Evolutionary conservation across 768 basidiomycete species (phyloP).

Genomic region (Boletellus emodensis): DNA sequence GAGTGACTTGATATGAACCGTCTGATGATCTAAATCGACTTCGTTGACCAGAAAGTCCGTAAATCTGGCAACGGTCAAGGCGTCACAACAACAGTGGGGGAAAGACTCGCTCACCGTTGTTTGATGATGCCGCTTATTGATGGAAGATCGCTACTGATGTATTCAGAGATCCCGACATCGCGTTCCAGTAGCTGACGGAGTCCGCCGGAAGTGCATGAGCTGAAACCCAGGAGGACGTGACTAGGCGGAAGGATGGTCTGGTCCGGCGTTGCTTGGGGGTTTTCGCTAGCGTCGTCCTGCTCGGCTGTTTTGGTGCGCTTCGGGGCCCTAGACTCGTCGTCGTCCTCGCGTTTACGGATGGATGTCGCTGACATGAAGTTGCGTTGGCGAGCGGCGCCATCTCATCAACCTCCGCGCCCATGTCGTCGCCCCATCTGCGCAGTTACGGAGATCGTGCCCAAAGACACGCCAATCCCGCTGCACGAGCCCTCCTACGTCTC

Average conservation of each 20-base stretch:
- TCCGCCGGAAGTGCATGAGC: constrained; percentile 48
- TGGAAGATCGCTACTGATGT: constrained; percentile 64
- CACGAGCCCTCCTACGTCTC: constrained; percentile 69
- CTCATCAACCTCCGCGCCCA: constrained; percentile 3
- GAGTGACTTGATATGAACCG: constrained; percentile 78
- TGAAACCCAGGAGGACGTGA: constrained; percentile 61
- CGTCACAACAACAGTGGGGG: not conserved
- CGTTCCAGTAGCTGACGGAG: constrained; percentile 63
- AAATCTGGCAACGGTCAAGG: constrained; percentile 54
- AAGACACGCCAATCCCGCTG: constrained; percentile 68
- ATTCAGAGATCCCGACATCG: constrained; percentile 90
- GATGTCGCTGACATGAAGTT: constrained; percentile 24
- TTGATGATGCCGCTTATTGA: constrained; percentile 93
- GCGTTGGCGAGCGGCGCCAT: not conserved
- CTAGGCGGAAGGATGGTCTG: constrained; percentile 63
- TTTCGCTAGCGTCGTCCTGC: constrained; percentile 3
- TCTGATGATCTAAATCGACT: constrained; percentile 75
- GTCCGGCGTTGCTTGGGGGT: constrained; percentile 1
- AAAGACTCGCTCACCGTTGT: constrained; percentile 62
- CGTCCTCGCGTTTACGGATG: constrained; percentile 51
- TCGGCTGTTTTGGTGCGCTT: constrained; percentile 38
- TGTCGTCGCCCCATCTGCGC: constrained; percentile 39
- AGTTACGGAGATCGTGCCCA: constrained; percentile 62
- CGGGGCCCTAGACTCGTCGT: constrained; percentile 35
- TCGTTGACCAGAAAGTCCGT: constrained; percentile 97